Evolutionary conservation across 2,329 filamentous ascomycete genomes (phyloP).

Genomic region (Verticillium isaacii): DNA sequence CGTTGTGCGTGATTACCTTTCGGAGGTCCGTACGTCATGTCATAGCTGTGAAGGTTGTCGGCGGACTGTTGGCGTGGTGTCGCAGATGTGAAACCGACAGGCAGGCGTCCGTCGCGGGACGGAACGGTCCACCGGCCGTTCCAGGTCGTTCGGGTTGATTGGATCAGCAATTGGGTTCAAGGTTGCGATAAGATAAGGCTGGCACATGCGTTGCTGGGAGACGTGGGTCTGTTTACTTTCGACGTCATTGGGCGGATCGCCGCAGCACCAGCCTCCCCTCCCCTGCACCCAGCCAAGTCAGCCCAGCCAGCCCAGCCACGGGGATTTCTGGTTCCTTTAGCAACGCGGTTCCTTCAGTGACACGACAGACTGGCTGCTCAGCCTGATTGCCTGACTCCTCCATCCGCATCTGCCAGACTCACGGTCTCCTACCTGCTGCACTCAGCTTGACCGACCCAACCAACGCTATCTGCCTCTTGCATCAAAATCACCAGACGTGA

Average conservation of each 20-base stretch:
- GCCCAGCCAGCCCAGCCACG: constrained; percentile 12
- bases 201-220: constrained; percentile 17
- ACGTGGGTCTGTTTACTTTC: constrained; percentile 21
- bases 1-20: background rate
- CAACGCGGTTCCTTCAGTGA: constrained; percentile 10
- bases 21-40: background rate
- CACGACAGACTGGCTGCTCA: background rate
- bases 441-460: background rate
- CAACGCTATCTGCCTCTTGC: background rate
- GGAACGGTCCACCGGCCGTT: background rate
- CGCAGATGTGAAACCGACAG: background rate
- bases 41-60: background rate
- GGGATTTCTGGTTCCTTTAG: constrained; percentile 19
- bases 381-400: background rate
- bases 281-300: too few species aligned
- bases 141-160: constrained; percentile 8
- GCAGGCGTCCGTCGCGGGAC: background rate
- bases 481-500: background rate
- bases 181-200: background rate
- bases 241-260: constrained; percentile 23
- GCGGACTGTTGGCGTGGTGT: background rate
- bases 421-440: constrained; percentile 1
- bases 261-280: constrained; percentile 13
- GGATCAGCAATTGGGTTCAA: background rate
- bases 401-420: background rate